phyloP scores from a whole-genome alignment of 352 stramenopile genomes.

The Globisporangium polare region DNA sequence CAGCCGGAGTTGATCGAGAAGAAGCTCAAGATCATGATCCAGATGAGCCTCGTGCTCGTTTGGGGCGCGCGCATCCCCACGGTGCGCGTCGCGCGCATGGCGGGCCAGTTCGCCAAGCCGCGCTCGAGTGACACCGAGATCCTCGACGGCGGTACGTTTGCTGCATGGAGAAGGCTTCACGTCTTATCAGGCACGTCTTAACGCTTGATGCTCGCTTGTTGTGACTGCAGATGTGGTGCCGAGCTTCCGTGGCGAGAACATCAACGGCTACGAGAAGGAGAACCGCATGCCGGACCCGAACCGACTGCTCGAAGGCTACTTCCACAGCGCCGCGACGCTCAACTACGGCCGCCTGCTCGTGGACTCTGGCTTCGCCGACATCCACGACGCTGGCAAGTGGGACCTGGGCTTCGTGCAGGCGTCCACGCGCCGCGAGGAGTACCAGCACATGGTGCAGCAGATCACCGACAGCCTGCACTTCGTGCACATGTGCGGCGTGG shows the following conservation, averaged over 20 bases:
- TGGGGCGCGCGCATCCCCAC: conserved; percentile 97
- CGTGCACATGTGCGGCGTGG: conserved; percentile 93
- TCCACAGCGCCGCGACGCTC: conserved; percentile 96
- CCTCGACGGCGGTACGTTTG: conserved; percentile 74
- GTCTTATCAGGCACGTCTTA: neutral
- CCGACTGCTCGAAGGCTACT: conserved; percentile 96
- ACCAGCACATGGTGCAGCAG: conserved; percentile 95
- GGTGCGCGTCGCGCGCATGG: conserved; percentile 96
- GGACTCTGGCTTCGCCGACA: conserved; percentile 95
- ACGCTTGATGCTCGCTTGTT: neutral
- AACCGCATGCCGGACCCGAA: conserved; percentile 92
- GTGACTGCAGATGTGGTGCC: conserved; percentile 78
- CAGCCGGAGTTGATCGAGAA: conserved; percentile 84
- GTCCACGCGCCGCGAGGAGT: conserved; percentile 91
- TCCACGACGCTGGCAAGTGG: conserved; percentile 96
- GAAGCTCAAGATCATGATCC: conserved; percentile 93
- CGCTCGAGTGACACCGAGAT: conserved; percentile 93
- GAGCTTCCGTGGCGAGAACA: conserved; percentile 97
- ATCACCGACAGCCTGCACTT: conserved; percentile 98
- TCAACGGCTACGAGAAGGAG: conserved; percentile 94
- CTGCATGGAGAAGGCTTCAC: neutral
- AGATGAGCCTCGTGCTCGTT: conserved; percentile 97
- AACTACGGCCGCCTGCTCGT: conserved; percentile 97
- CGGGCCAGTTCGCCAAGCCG: conserved; percentile 98
- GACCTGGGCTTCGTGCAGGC: conserved; percentile 98